Conservation (phyloP, 2,329 filamentous ascomycete genomes). For the Cladobotryum mycophilum region DNA sequence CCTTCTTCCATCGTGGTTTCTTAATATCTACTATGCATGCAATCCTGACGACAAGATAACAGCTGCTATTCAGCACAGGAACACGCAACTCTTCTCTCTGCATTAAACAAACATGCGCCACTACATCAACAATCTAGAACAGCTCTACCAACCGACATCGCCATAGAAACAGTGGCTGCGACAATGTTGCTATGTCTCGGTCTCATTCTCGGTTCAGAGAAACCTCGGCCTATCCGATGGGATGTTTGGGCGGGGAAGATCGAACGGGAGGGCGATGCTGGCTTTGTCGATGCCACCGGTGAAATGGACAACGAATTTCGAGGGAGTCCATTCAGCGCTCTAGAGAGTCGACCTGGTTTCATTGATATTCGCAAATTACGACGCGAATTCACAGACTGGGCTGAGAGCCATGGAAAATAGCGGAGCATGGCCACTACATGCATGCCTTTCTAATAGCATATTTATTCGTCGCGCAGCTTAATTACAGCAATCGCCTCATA, state of each 20-base stretch:
- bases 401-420: no score
- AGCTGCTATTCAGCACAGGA: slow-evolving; percentile 97
- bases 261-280: slow-evolving; percentile 64
- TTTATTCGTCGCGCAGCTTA: no score
- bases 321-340: slow-evolving; percentile 70
- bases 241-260: slow-evolving; percentile 76
- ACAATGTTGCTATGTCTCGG: slow-evolving; percentile 77
- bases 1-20: not conserved
- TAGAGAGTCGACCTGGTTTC: slow-evolving; percentile 80
- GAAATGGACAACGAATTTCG: slow-evolving; percentile 63
- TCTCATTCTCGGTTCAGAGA: slow-evolving; percentile 70
- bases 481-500: no score
- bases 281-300: slow-evolving; percentile 51
- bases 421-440: no score
- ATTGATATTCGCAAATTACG: slow-evolving; percentile 79
- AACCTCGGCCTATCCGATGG: slow-evolving; percentile 80
- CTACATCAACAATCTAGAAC: slow-evolving; percentile 35
- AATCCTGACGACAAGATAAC: slow-evolving; percentile 7
- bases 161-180: slow-evolving; percentile 75
- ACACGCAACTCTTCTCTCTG: slow-evolving; percentile 67
- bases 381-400: slow-evolving; percentile 53
- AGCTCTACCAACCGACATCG: slow-evolving; percentile 76
- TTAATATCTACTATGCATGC: no score
- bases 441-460: no score
- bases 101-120: slow-evolving; percentile 38